These are phyloP conservation scores for Halophytophthora polymorphica DNA, from an alignment of 352 stramenopile species.

Conservation along the genomic window DNA sequence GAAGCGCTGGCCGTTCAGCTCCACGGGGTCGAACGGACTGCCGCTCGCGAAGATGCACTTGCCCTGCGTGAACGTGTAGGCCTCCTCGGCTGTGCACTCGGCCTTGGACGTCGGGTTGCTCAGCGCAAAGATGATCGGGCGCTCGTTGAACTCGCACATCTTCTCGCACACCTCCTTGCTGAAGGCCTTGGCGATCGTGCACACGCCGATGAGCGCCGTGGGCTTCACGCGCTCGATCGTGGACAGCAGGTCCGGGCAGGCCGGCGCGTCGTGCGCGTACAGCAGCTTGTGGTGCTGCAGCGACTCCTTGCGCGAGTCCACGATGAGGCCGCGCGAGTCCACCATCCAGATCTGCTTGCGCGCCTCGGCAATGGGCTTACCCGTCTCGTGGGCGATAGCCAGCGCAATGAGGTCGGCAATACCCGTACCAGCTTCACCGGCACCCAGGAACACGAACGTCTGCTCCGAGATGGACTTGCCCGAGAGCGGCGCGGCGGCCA, in stretches of 20 bases:
- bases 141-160: constrained; percentile 86
- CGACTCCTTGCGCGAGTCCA: constrained; percentile 63
- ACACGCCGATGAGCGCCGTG: constrained; percentile 94
- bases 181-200: constrained; percentile 90
- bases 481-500: constrained; percentile 69
- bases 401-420: constrained; percentile 93
- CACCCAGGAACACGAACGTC: constrained; percentile 94
- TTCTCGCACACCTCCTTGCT: constrained; percentile 83
- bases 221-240: constrained; percentile 88
- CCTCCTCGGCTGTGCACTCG: constrained; percentile 96
- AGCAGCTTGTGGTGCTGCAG: constrained; percentile 89
- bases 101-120: constrained; percentile 96
- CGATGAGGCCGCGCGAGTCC: constrained; percentile 89
- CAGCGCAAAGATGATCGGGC: constrained; percentile 96
- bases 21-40: constrained; percentile 93
- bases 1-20: constrained; percentile 83
- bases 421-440: constrained; percentile 93
- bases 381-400: constrained; percentile 88
- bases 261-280: constrained; percentile 80
- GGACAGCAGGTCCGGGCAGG: constrained; percentile 63
- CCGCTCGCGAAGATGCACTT: constrained; percentile 95
- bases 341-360: constrained; percentile 91
- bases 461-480: constrained; percentile 88
- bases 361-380: constrained; percentile 84
- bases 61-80: constrained; percentile 95